Percentiles rank a stretch among this genome's conserved stretches.
Evolutionary conservation across 805 yeast species (phyloP).

Genomic region (Starmerella kuoi): DNA sequence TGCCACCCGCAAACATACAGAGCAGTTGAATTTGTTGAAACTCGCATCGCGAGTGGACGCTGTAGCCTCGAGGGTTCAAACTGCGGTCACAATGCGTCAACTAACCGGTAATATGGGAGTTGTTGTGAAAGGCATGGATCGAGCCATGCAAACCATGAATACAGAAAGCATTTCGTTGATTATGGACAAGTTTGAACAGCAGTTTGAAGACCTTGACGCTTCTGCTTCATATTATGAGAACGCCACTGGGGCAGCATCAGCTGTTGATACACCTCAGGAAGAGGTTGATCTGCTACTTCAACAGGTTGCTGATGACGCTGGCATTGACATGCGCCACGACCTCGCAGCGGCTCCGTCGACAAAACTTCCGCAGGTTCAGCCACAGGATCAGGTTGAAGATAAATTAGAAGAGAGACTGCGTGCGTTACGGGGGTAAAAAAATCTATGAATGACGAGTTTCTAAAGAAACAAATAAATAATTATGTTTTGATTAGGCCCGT

Average conservation of each 20-base stretch:
- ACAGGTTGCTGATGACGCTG: constrained; percentile 95
- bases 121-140: constrained; percentile 92
- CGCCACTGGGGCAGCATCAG: constrained; percentile 79
- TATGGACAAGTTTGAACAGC: constrained; percentile 94
- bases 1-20: constrained; percentile 85
- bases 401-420: constrained; percentile 74
- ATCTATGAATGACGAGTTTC: neutral
- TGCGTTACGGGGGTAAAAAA: constrained; percentile 52
- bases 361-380: constrained; percentile 40
- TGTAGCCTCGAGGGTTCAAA: constrained; percentile 88
- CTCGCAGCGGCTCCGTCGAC: constrained; percentile 37
- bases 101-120: constrained; percentile 89
- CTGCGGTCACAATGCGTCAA: constrained; percentile 94
- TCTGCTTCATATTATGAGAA: constrained; percentile 85
- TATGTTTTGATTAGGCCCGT: neutral
- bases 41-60: constrained; percentile 88
- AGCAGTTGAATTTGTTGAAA: constrained; percentile 65
- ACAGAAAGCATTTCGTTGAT: constrained; percentile 82
- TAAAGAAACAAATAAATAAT: neutral
- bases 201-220: constrained; percentile 91
- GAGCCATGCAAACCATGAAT: constrained; percentile 91
- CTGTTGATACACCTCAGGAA: constrained; percentile 84
- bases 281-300: constrained; percentile 83
- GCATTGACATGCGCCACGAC: constrained; percentile 79
- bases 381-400: constrained; percentile 64